These are phyloP conservation scores for Fallopia convolvulus DNA, from an alignment of 148 eudicot genomes.

Conservation along the genomic window DNA sequence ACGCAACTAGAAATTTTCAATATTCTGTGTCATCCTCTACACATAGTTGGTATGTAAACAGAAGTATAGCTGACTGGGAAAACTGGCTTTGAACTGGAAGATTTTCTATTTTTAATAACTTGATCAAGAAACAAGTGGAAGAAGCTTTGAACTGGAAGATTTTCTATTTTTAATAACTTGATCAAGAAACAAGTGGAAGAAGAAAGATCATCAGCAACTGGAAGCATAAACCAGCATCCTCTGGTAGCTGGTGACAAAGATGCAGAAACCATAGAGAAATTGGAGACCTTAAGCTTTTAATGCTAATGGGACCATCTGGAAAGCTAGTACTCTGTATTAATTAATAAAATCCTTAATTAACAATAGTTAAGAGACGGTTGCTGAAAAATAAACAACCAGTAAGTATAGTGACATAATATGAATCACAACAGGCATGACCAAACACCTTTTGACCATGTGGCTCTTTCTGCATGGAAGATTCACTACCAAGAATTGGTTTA, in stretches of 20 bases:
- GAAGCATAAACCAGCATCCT: conserved; percentile 1
- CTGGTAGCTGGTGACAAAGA: conserved; percentile 1
- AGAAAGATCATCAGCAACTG: background rate
- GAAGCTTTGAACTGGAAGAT: background rate
- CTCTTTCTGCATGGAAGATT: background rate
- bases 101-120: background rate
- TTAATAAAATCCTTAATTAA: background rate
- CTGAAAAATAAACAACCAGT: background rate
- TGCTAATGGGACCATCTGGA: background rate
- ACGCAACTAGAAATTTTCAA: background rate
- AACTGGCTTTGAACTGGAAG: background rate
- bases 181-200: background rate
- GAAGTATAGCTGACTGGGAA: background rate
- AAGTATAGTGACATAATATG: background rate
- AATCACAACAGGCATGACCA: background rate
- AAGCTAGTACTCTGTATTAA: background rate
- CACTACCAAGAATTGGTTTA: background rate
- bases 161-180: background rate
- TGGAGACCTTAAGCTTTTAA: background rate
- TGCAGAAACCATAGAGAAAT: background rate
- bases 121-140: background rate
- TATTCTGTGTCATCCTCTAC: background rate
- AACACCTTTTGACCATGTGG: background rate
- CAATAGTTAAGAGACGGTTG: background rate
- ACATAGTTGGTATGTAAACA: background rate